Evolutionary conservation across 2,329 filamentous ascomycete genomes (phyloP), one percentile per base, ranked within the genome.

Genomic region (Aspergillus sp.): DNA sequence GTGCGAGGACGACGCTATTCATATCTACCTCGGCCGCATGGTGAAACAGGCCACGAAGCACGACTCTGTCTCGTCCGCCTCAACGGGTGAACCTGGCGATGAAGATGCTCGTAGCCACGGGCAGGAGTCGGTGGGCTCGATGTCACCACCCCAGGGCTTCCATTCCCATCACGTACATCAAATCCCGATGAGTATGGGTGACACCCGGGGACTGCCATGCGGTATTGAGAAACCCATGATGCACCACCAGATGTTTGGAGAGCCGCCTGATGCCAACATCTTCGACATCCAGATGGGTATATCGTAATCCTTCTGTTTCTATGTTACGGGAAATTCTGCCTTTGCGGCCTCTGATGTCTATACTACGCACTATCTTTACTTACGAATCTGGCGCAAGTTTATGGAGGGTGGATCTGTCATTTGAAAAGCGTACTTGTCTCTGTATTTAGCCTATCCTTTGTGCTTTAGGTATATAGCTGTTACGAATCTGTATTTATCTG

Each of bases 1-100:
- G 45, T 78, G 76, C 54, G 70, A 68, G 2, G 73, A 75, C 33
- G 69, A 74, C 39, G 69, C 71, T 1, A 75, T 75, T 52, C 73
- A 73, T 49, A 59, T 71, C 0, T 72, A 75, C 56, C 63, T 75
- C 1, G 71, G 71, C 1, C 71, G 70, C 43, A 75, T 75, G 73
- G 71, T 75, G 12, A 74, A 73, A 56, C 68, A 65, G 48, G 72
- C 73, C 43, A 71, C 72, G n/a, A 23, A 43, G 5, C 40, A 49
- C 1, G 55, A 53, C 3, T 31, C 44, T 5, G n/a, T 49, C 12
- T 52, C 40, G 14, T 53, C 44, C 3, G 25, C 37, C 8, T 47
- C 15, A 4, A 41, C 27, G 7, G 44, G 27, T 6, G 45, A 31
- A 8, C n/a, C 4, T 2, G 45, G 27, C n/a, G 53, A 51, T 12